phyloP scores from a whole-genome alignment of 2,329 filamentous ascomycete genomes.

The Pseudogymnoascus sp. region DNA sequence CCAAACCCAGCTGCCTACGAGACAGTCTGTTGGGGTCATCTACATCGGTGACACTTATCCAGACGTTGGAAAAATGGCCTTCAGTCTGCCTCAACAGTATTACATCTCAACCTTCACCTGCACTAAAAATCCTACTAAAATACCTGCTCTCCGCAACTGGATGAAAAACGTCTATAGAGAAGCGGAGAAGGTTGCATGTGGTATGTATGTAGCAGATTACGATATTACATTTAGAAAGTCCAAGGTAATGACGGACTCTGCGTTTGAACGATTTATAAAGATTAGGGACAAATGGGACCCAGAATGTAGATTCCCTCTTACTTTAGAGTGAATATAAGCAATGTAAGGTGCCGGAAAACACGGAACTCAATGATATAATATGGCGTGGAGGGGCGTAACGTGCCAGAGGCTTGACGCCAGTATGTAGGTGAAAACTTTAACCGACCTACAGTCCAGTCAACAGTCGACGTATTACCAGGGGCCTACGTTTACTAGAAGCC shows the following conservation, averaged over 20 bases:
- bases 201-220: constrained; percentile 19
- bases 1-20: neutral
- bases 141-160: no score
- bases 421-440: no score
- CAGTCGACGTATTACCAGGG: no score
- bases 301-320: neutral
- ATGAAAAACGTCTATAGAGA: constrained; percentile 9
- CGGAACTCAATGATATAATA: no score
- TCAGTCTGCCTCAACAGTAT: constrained; percentile 19
- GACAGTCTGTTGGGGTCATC: constrained; percentile 9
- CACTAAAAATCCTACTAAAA: constrained; percentile 13
- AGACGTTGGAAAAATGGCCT: constrained; percentile 15
- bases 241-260: constrained; percentile 16
- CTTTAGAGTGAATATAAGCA: no score
- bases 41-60: constrained; percentile 15
- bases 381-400: no score
- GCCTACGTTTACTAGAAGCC: no score
- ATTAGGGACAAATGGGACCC: constrained; percentile 9
- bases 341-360: no score
- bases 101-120: constrained; percentile 17
- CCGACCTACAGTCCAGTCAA: no score
- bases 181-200: constrained; percentile 11
- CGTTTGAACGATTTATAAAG: constrained; percentile 3
- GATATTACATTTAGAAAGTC: constrained; percentile 9
- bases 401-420: no score